Evolutionary conservation across 2,329 filamentous ascomycete genomes (phyloP), one percentile per base, ranked within the genome.

Genomic region (Diaporthe destruens): DNA sequence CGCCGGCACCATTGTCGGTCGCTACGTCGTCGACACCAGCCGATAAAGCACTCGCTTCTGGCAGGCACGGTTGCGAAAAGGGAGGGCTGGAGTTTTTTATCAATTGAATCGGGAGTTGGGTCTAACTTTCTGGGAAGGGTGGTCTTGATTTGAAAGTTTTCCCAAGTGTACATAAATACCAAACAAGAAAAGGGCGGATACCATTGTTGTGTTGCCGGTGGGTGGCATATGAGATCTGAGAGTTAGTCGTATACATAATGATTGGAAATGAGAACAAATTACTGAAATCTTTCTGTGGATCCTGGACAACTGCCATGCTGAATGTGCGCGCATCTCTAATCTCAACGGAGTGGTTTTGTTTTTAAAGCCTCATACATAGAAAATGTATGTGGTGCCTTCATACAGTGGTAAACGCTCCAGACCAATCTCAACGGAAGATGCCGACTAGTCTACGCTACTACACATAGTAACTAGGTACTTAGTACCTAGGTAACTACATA

Each of bases 11-110:
- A 91, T 96, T 81, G 91, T 89, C n/a, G 93, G 93, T 72, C 89
- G 93, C 77, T 94, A 94, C 79, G 93, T 96, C 73, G 86, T 96
- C 74, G 94, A 96, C 82, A 94, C 90, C 36, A 90, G 87, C 82
- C 88, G 86, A 82, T 92, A 88, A 80, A 29, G 4, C 20, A 11
- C 59, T 65, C 8, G 29, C 5, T 11, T 18, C 12, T 12, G 14
- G 44, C 18, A 47, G 12, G 39, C 4, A 42, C 20, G 44, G 2
- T 3, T 23, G 47, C 47, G 3, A 25, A 51, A 42, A 34, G 16
- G 32, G 6, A 42, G 32, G 9, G 44, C n/a, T 25, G 61, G 61
- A 53, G 61, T 66, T 39, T 39, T 42, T 42, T 29, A 5, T 29
- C 9, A 36, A 39, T 36, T 23, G 25, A 63, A 36, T 51, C 36